Evolutionary conservation across 1,284 basidiomycete species (phyloP).

Genomic region (Pseudozyma pruni): DNA sequence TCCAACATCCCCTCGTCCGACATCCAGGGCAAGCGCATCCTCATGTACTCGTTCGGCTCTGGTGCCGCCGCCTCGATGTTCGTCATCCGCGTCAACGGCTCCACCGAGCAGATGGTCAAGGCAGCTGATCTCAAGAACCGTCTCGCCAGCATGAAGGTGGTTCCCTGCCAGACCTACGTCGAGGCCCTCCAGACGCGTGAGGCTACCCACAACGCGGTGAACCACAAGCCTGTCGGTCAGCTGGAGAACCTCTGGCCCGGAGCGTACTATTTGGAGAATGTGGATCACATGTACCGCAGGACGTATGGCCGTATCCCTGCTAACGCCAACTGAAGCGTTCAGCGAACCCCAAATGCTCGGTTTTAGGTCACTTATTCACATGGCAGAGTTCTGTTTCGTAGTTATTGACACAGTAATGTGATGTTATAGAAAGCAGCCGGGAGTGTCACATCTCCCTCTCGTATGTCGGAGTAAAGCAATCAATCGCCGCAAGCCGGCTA

Average conservation of each 20-base stretch:
- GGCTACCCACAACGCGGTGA: conserved; percentile 91
- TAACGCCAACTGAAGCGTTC: conserved; percentile 42
- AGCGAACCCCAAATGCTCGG: not conserved
- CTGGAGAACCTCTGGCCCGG: conserved; percentile 94
- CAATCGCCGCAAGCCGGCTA: too few species aligned
- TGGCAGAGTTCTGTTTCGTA: not conserved
- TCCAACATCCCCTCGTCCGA: conserved; percentile 55
- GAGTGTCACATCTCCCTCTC: not conserved
- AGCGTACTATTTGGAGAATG: conserved; percentile 89
- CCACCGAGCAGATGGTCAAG: conserved; percentile 80
- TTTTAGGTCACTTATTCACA: not conserved
- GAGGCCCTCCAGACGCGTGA: conserved; percentile 77
- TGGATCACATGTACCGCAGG: conserved; percentile 91
- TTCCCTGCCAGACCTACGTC: conserved; percentile 86
- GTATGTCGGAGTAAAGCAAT: conserved; percentile 1
- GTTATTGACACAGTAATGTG: conserved; percentile 17
- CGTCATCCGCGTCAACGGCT: conserved; percentile 83
- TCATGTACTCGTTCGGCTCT: conserved; percentile 92
- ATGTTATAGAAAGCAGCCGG: conserved; percentile 14
- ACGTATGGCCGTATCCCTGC: conserved; percentile 74
- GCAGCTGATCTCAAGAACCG: conserved; percentile 83
- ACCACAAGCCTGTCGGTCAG: conserved; percentile 85
- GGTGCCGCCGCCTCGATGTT: conserved; percentile 94
- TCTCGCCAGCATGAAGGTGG: conserved; percentile 86
- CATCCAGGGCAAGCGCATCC: conserved; percentile 71